Evolutionary conservation across 768 basidiomycete genomes (phyloP).

Genomic region (Hericium rajendrae): DNA sequence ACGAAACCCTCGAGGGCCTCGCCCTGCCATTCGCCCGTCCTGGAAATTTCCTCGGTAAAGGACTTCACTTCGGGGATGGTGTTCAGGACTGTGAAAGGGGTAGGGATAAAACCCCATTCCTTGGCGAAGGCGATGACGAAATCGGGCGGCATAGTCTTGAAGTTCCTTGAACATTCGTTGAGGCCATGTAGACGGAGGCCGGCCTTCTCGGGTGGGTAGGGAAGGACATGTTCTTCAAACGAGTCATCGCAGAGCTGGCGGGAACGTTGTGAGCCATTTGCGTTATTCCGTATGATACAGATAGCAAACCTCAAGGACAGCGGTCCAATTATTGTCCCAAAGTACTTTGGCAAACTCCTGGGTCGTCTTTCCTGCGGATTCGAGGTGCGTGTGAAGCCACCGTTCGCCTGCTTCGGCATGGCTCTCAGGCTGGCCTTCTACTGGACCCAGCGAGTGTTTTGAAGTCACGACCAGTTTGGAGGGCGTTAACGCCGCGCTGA

Average conservation of each 20-base stretch:
- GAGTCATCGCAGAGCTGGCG: slow-evolving; percentile 91
- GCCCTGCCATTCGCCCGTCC: slow-evolving; percentile 70
- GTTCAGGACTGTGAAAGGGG: slow-evolving; percentile 46
- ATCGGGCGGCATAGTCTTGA: slow-evolving; percentile 60
- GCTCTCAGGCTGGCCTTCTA: slow-evolving; percentile 32
- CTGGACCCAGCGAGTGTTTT: slow-evolving; percentile 79
- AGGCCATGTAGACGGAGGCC: slow-evolving; percentile 92
- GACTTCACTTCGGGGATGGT: slow-evolving; percentile 56
- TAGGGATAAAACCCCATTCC: slow-evolving; percentile 88
- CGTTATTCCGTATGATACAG: neutral
- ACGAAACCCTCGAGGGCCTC: slow-evolving; percentile 92
- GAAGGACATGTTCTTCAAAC: slow-evolving; percentile 94
- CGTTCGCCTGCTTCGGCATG: slow-evolving; percentile 79
- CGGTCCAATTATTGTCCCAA: slow-evolving; percentile 82
- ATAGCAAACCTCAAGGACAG: slow-evolving; percentile 73
- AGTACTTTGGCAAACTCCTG: slow-evolving; percentile 64
- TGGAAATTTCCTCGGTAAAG: slow-evolving; percentile 62
- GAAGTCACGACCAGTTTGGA: slow-evolving; percentile 76
- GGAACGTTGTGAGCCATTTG: neutral
- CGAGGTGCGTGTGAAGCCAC: slow-evolving; percentile 72
- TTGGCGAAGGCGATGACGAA: slow-evolving; percentile 72
- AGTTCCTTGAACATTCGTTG: slow-evolving; percentile 57
- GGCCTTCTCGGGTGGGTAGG: slow-evolving; percentile 70
- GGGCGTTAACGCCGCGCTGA: slow-evolving; percentile 77
- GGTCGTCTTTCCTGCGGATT: slow-evolving; percentile 50